phyloP scores from a whole-genome alignment of 257 asterid species.

The Lavandula angustifolia region DNA sequence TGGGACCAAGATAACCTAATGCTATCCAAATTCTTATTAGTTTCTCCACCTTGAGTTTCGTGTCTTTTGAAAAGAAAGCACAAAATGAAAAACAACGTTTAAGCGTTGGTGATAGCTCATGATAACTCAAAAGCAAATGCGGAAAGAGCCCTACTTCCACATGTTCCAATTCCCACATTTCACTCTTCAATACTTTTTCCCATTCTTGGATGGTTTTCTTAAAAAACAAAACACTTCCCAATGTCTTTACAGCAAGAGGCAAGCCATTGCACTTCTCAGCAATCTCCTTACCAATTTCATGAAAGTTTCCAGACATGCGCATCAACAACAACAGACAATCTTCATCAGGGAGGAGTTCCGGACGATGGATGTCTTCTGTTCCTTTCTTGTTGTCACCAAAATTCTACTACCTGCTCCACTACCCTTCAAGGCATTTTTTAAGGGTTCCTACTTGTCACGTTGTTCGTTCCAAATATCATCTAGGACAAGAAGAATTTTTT shows the following conservation, averaged over 20 bases:
- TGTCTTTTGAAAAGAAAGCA: constrained; percentile 46
- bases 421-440: neutral
- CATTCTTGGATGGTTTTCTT: constrained; percentile 40
- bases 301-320: constrained; percentile 28
- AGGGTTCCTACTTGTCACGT: constrained; percentile 1
- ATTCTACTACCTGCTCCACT: constrained; percentile 27
- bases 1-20: constrained; percentile 31
- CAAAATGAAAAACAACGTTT: constrained; percentile 54
- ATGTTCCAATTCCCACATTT: constrained; percentile 38
- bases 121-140: constrained; percentile 32
- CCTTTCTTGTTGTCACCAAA: constrained; percentile 41
- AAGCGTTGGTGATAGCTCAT: constrained; percentile 30
- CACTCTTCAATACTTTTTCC: constrained; percentile 41
- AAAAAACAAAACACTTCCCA: constrained; percentile 39
- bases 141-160: constrained; percentile 32
- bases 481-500: constrained; percentile 25
- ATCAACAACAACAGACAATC: constrained; percentile 43
- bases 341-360: constrained; percentile 29
- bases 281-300: constrained; percentile 34
- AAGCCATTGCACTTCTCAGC: constrained; percentile 46
- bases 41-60: constrained; percentile 32
- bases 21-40: constrained; percentile 51
- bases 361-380: constrained; percentile 17
- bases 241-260: constrained; percentile 43
- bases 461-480: constrained; percentile 33